These are phyloP conservation scores for Rhodofomes roseus DNA, from an alignment of 1,284 basidiomycete species.

Conservation along the genomic window DNA sequence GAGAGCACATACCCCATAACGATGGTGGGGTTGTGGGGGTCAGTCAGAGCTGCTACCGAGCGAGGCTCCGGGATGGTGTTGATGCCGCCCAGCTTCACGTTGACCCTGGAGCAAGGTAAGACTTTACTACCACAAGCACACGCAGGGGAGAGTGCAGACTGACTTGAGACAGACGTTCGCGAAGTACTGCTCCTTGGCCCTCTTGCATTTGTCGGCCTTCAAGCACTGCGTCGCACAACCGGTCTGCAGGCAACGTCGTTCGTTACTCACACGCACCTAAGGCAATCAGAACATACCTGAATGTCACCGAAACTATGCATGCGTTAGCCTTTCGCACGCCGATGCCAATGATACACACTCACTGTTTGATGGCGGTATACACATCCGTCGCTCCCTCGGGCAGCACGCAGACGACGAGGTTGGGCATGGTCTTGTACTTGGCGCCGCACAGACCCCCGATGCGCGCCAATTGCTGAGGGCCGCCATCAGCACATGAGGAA, in stretches of 20 bases:
- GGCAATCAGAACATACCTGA: constrained; percentile 36
- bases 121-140: background rate
- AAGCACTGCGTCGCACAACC: constrained; percentile 76
- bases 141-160: constrained; percentile 20
- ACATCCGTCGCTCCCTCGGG: constrained; percentile 72
- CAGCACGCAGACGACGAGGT: constrained; percentile 63
- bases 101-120: constrained; percentile 46
- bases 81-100: constrained; percentile 78
- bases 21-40: constrained; percentile 68
- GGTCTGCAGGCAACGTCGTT: constrained; percentile 33
- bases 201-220: constrained; percentile 56
- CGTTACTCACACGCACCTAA: background rate
- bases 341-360: constrained; percentile 26
- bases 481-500: background rate
- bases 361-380: constrained; percentile 76
- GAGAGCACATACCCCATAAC: constrained; percentile 51
- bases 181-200: constrained; percentile 69
- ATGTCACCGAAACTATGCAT: constrained; percentile 66
- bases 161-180: constrained; percentile 80
- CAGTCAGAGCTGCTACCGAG: constrained; percentile 58
- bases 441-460: constrained; percentile 42
- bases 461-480: constrained; percentile 40
- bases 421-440: constrained; percentile 39
- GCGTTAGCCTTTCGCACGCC: background rate
- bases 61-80: constrained; percentile 67